Percentiles rank a stretch among this genome's conserved stretches.
Evolutionary conservation across 2,329 filamentous ascomycete genomes (phyloP).

Genomic region (Neocucurbitaria cava): DNA sequence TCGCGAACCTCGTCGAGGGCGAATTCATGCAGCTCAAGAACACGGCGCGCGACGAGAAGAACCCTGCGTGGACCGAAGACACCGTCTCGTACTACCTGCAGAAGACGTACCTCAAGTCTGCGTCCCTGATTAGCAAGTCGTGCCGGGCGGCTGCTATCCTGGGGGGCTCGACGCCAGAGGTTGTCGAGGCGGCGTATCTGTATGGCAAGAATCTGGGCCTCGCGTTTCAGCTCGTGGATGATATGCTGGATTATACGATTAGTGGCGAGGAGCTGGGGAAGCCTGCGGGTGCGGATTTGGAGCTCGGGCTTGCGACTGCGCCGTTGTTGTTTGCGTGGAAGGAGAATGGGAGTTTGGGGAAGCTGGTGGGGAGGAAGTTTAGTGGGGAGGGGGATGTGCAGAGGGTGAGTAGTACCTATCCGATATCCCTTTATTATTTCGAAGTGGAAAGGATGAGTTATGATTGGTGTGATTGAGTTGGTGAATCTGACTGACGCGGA

Average conservation of each 20-base stretch:
- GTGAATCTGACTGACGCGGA: constrained; percentile 22
- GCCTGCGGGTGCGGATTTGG: constrained; percentile 90
- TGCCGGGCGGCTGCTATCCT: constrained; percentile 89
- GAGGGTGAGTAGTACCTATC: constrained; percentile 72
- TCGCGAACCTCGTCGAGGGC: constrained; percentile 96
- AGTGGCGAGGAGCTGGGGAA: constrained; percentile 87
- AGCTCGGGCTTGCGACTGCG: constrained; percentile 91
- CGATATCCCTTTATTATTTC: too few species aligned
- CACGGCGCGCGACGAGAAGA: constrained; percentile 84
- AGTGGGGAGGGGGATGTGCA: constrained; percentile 80
- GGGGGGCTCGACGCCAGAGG: constrained; percentile 75
- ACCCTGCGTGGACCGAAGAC: constrained; percentile 86
- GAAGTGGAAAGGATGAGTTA: too few species aligned
- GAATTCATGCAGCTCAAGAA: constrained; percentile 99
- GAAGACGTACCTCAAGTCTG: constrained; percentile 98
- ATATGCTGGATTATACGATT: constrained; percentile 96
- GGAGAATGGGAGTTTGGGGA: constrained; percentile 81
- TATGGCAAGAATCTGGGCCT: constrained; percentile 94
- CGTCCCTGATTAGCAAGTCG: constrained; percentile 93
- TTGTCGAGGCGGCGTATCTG: constrained; percentile 87
- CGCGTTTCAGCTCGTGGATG: constrained; percentile 96
- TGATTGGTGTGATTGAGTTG: not conserved
- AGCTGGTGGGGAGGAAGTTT: constrained; percentile 92
- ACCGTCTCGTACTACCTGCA: constrained; percentile 92
- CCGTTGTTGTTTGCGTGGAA: constrained; percentile 97